Evolutionary conservation across 2,329 filamentous ascomycete species (phyloP).

Genomic region (Fusarium nurragi): DNA sequence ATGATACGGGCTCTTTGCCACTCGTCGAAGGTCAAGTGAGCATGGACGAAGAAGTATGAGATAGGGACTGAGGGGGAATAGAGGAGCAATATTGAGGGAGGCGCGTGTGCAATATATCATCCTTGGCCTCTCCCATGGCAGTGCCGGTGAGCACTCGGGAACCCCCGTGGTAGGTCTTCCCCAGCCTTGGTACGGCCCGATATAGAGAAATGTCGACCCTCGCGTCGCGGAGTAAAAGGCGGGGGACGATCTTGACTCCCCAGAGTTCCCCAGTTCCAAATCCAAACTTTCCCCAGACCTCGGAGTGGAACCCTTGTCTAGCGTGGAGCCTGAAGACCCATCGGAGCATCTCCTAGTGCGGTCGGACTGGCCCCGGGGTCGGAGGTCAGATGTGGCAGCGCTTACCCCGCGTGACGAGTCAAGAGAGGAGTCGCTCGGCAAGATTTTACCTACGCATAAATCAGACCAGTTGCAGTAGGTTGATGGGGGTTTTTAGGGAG

Average conservation of each 20-base stretch:
- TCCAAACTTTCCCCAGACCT: not conserved
- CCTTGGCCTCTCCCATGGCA: too few relatives aligned
- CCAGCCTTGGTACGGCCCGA: too few relatives aligned
- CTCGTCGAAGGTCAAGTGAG: not conserved
- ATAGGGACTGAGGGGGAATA: not conserved
- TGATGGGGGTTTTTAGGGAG: too few relatives aligned
- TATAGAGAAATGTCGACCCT: not conserved
- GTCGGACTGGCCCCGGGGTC: slow-evolving; percentile 8
- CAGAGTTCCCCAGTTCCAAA: not conserved
- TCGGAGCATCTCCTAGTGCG: slow-evolving; percentile 11
- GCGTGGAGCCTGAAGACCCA: not conserved
- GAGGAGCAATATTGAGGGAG: not conserved
- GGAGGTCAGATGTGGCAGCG: not conserved
- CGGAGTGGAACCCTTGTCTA: not conserved
- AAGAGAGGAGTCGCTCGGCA: too few relatives aligned
- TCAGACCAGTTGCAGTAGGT: too few relatives aligned
- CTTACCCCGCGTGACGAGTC: not conserved
- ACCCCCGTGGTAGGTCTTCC: not conserved
- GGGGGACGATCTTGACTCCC: not conserved
- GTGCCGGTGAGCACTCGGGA: not conserved
- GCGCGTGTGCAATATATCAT: slow-evolving; percentile 2
- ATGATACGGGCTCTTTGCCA: not conserved
- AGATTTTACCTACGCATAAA: too few relatives aligned
- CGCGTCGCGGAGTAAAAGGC: not conserved
- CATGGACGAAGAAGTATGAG: not conserved